A percentile compares a stretch with the other conserved stretches of the same genome.
phyloP scores from a whole-genome alignment of 495 filamentous ascomycete species.

The Penicillium simplicissimum region DNA sequence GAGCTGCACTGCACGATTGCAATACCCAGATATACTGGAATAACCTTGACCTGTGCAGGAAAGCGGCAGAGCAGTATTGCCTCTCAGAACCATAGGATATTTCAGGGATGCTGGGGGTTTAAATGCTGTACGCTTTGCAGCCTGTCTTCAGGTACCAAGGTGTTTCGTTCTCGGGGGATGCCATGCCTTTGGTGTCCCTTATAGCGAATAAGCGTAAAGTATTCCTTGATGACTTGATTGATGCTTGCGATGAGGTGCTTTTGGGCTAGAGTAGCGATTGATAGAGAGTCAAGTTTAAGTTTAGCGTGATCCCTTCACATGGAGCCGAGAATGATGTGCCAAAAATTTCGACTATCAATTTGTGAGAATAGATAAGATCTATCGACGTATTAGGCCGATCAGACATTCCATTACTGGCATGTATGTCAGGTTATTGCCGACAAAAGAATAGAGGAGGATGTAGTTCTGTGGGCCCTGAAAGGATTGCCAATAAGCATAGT shows the following conservation, averaged over 20 bases:
- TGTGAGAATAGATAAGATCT: neutral
- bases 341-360: neutral
- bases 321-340: constrained; percentile 1
- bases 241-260: constrained; percentile 32
- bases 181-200: neutral
- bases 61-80: neutral
- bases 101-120: constrained; percentile 6
- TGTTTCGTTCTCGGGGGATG: neutral
- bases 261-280: neutral
- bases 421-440: too few species aligned
- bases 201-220: constrained; percentile 7
- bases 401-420: too few species aligned
- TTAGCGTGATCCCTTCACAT: neutral
- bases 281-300: constrained; percentile 8
- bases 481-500: too few species aligned
- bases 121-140: constrained; percentile 3
- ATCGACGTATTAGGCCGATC: neutral
- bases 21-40: too few species aligned
- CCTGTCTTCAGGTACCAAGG: constrained; percentile 1
- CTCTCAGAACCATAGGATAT: neutral
- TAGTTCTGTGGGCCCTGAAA: too few species aligned
- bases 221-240: constrained; percentile 32
- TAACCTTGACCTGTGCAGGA: too few species aligned
- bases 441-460: too few species aligned
- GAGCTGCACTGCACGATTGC: neutral